Base-by-base conservation (phyloP, 2,329 filamentous ascomycete genomes). In the Zymoseptoria ardabiliae region DNA sequence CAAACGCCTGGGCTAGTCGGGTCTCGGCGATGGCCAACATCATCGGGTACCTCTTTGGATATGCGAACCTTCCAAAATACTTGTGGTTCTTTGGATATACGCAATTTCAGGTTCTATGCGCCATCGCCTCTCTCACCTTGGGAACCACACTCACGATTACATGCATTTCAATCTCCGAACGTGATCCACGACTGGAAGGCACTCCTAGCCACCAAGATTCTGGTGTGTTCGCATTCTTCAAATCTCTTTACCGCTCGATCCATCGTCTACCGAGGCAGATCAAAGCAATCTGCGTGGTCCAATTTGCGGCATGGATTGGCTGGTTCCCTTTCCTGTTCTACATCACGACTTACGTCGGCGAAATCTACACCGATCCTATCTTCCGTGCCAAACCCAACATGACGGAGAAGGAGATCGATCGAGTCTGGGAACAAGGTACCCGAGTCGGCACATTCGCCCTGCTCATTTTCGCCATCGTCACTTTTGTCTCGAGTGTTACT, bases 301-400 rank as follows among this genome's bases (percentile, higher is more conserved):
- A 96, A 67, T 96, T 97, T 72, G 97, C 92, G 90, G 88, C 89
- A 19, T 97, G 93, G 92, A 94, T 97, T 66, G 92, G 91, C 62
- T 97, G 93, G 92, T 97, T 97, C 70, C 93, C 93, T 0, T 97
- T 97, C 75, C 83, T 96, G 41, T 95, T 97, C 77, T 97, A 97
- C 78, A 89, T 88, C 7, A 96, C 91, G 1, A 95, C 91, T 19
- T 97, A 94, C 73, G 88, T 97, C 66, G 92, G 90, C 62, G 91
- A 96, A 71, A 89, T 97, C 58, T 96, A 96, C 68, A 89, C 91
- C 19, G 88, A 96, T 70, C 91, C 91, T 0, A 89, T 83, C 66
- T 86, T 97, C 55, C 81, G 85, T 65, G 78, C 83, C 55, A 89
- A 96, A 66, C 91, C 91, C 0, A 77, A 93, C 71, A 87, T 96